These are phyloP conservation scores for Thalassiosira hispida DNA, from an alignment of 352 stramenopile species.

Conservation along the genomic window DNA sequence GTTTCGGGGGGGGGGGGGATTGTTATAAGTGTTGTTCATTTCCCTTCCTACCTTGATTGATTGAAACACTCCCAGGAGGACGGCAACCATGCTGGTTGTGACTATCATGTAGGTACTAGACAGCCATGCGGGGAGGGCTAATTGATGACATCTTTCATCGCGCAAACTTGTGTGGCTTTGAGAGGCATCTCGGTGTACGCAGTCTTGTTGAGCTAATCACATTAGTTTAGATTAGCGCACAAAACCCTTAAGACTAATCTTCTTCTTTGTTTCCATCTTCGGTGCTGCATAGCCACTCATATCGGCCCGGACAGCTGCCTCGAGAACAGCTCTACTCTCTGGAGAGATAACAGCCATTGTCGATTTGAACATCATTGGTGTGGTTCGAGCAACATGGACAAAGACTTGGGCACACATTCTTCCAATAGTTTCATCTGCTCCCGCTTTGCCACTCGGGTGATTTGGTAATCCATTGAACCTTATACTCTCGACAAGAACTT, in stretches of 20 bases:
- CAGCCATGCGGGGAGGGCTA: no score
- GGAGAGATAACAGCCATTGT: conserved; percentile 59
- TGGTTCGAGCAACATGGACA: conserved; percentile 69
- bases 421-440: conserved; percentile 69
- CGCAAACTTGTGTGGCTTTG: no score
- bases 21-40: no score
- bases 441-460: conserved; percentile 58
- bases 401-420: conserved; percentile 79
- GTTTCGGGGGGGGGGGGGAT: no score
- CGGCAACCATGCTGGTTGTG: no score
- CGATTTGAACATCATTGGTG: conserved; percentile 75
- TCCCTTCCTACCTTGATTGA: no score
- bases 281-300: conserved; percentile 79
- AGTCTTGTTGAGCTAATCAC: no score
- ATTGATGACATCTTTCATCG: no score
- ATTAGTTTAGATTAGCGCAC: no score
- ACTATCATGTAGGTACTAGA: no score
- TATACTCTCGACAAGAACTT: conserved; percentile 66
- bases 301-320: conserved; percentile 79
- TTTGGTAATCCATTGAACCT: conserved; percentile 84
- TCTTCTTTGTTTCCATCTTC: conserved; percentile 69
- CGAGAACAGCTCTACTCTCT: conserved; percentile 66
- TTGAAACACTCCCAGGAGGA: no score
- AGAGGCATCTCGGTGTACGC: no score
- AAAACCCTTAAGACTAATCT: conserved; percentile 81